These are phyloP conservation scores for Phyllosticta citriasiana DNA, from an alignment of 2,329 filamentous ascomycete species.

Conservation along the genomic window DNA sequence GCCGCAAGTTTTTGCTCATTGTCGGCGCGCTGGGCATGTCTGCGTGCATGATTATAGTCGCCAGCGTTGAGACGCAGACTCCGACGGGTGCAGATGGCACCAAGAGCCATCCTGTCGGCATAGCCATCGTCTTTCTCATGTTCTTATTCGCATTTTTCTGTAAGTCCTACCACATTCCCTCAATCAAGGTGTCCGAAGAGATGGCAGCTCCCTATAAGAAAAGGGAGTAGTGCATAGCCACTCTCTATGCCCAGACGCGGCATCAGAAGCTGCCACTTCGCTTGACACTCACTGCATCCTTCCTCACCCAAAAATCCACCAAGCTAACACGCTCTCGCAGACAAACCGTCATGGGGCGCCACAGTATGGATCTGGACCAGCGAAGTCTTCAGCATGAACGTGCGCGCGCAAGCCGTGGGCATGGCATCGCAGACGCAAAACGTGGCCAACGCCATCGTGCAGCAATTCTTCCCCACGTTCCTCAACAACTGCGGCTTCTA, in stretches of 20 bases:
- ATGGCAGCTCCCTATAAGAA: too few species aligned
- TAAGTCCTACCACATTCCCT: conserved; percentile 24
- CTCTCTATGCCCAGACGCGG: too few species aligned
- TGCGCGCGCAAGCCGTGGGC: conserved; percentile 60
- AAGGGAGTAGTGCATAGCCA: too few species aligned
- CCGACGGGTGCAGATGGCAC: conserved; percentile 40
- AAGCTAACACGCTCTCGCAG: conserved; percentile 23
- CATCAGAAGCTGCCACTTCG: too few species aligned
- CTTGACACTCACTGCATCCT: background rate
- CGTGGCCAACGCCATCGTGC: conserved; percentile 56
- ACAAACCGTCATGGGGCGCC: conserved; percentile 61
- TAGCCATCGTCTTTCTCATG: conserved; percentile 57
- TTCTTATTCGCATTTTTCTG: conserved; percentile 57
- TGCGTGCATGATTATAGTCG: conserved; percentile 58
- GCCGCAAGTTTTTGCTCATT: conserved; percentile 59
- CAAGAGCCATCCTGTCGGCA: conserved; percentile 52
- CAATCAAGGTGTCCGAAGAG: too few species aligned
- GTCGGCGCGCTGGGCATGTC: conserved; percentile 60
- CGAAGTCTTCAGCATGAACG: conserved; percentile 61
- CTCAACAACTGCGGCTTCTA: conserved; percentile 49
- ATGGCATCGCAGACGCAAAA: conserved; percentile 51
- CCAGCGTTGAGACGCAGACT: conserved; percentile 48
- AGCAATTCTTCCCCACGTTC: conserved; percentile 62
- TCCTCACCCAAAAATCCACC: conserved; percentile 8
- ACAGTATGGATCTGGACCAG: conserved; percentile 64